Evolutionary conservation across 306 rosid species (phyloP).

Genomic region (Ceratonia siliqua): DNA sequence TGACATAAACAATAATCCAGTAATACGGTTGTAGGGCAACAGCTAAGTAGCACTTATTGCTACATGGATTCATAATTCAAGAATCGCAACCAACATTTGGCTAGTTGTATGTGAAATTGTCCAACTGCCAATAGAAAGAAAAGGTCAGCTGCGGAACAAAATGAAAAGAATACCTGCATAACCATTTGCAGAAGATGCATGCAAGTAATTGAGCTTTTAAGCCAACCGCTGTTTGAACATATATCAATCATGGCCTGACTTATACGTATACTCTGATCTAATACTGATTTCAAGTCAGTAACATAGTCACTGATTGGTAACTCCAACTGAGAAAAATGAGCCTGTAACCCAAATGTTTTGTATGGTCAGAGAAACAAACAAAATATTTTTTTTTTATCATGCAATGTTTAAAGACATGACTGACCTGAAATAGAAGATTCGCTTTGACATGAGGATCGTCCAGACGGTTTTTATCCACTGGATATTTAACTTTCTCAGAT

Average conservation of each 20-base stretch:
- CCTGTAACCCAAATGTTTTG: slow-evolving; percentile 50
- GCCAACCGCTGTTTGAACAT: slow-evolving; percentile 97
- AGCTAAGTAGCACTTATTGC: slow-evolving; percentile 8
- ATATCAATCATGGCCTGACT: slow-evolving; percentile 99
- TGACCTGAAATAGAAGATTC: slow-evolving; percentile 89
- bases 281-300: slow-evolving; percentile 90
- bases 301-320: slow-evolving; percentile 89
- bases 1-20: slow-evolving; percentile 9
- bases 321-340: slow-evolving; percentile 92
- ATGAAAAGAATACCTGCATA: slow-evolving; percentile 74
- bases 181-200: slow-evolving; percentile 98
- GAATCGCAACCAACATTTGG: neutral
- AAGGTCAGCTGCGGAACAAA: slow-evolving; percentile 4
- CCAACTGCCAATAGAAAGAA: slow-evolving; percentile 16
- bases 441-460: slow-evolving; percentile 95
- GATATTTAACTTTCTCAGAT: slow-evolving; percentile 73
- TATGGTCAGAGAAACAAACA: slow-evolving; percentile 30
- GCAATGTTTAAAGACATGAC: slow-evolving; percentile 39
- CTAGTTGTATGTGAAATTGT: slow-evolving; percentile 18
- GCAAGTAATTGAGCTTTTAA: slow-evolving; percentile 82
- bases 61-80: neutral
- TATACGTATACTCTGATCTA: slow-evolving; percentile 95
- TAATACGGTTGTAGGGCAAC: neutral
- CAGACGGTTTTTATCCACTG: slow-evolving; percentile 76
- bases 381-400: no score